A percentile compares a stretch with the other conserved stretches of the same genome.
Conservation (phyloP, 306 rosid genomes). For the Delonix regia region DNA sequence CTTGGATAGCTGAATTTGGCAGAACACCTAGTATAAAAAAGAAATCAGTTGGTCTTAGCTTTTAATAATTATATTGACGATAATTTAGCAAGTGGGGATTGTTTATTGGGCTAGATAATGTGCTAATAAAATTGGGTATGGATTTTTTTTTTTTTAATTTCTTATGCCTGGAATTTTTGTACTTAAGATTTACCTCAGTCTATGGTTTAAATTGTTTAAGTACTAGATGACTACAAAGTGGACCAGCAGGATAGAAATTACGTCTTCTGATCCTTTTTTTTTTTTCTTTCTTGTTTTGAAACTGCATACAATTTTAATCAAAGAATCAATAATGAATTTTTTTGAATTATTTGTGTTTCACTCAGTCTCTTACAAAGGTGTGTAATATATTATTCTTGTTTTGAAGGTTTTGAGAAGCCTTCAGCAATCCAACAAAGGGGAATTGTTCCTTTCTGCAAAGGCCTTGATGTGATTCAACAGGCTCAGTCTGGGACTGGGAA, state of each 20-base stretch:
- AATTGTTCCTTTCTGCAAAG: conserved; percentile 93
- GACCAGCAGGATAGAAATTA: not conserved
- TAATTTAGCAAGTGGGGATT: not conserved
- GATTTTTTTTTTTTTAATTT: not conserved
- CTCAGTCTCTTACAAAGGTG: not conserved
- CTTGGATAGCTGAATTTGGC: not conserved
- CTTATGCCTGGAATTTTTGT: not conserved
- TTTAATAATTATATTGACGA: not conserved
- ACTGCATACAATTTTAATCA: not conserved
- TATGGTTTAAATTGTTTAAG: not conserved
- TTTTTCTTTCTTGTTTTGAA: not conserved
- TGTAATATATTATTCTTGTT: conserved; percentile 21
- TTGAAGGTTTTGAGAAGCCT: conserved; percentile 92
- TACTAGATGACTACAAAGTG: not conserved
- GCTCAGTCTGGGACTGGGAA: conserved; percentile 98
- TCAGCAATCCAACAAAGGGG: conserved; percentile 97
- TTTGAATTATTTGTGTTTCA: not conserved
- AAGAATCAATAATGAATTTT: not conserved
- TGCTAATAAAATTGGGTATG: not conserved
- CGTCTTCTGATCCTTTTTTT: not conserved
- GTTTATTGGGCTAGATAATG: not conserved
- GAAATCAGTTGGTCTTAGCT: not conserved
- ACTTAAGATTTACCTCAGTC: not conserved
- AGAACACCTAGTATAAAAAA: not conserved
- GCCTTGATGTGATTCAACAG: conserved; percentile 95